These are phyloP conservation scores for Aspergillus puulaauensis DNA, from an alignment of 2,329 filamentous ascomycete genomes.

Conservation along the genomic window DNA sequence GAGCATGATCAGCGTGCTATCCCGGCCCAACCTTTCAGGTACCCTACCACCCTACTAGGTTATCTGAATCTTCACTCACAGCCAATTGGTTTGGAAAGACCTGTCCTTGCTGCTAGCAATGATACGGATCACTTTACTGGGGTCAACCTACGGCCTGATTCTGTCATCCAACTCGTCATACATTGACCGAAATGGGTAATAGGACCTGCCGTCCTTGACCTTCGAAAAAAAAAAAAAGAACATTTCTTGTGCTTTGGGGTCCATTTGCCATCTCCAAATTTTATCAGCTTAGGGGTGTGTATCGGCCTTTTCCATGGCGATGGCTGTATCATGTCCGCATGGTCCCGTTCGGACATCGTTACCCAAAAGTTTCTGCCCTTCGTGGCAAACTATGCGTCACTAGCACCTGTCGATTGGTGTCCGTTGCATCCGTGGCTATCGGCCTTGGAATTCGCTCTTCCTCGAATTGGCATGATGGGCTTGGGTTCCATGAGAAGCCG, in stretches of 20 bases:
- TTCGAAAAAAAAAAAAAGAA: not conserved
- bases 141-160: constrained; percentile 5
- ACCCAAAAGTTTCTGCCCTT: constrained; percentile 26
- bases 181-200: constrained; percentile 18
- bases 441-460: constrained; percentile 13
- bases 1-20: constrained; percentile 11
- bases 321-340: constrained; percentile 25
- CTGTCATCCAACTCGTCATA: constrained; percentile 1
- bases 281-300: constrained; percentile 13
- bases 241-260: constrained; percentile 9
- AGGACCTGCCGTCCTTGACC: constrained; percentile 20
- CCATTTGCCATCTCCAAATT: not conserved
- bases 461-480: constrained; percentile 21
- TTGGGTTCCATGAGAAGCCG: constrained; percentile 22
- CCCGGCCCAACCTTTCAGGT: constrained; percentile 17
- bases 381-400: constrained; percentile 35
- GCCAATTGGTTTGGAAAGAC: constrained; percentile 20
- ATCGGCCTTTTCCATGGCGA: constrained; percentile 13
- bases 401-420: constrained; percentile 32
- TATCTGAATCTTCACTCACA: constrained; percentile 15
- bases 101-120: constrained; percentile 17
- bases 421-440: constrained; percentile 16
- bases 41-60: constrained; percentile 12
- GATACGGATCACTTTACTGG: constrained; percentile 16
- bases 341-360: constrained; percentile 28